Conservation (phyloP, 805 yeast species). For the Candida broadrunensis region DNA sequence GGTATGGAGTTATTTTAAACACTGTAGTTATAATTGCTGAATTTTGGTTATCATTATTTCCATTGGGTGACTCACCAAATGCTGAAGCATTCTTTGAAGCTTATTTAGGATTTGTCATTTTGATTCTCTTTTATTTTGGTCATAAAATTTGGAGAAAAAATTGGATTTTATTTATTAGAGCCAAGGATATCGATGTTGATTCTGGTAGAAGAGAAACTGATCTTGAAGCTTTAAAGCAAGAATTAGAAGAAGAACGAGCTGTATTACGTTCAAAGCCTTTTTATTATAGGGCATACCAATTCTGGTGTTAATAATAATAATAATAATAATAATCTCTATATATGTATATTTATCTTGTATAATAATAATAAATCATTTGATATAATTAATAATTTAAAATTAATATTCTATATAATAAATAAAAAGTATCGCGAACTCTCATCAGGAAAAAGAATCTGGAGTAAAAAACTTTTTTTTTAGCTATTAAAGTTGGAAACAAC, state of each 20-base stretch:
- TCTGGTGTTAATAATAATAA: slow-evolving; percentile 27
- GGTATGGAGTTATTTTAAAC: slow-evolving; percentile 28
- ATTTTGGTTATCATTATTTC: slow-evolving; percentile 42
- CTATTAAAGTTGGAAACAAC: neutral
- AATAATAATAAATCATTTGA: too few relatives aligned
- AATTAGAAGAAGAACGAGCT: slow-evolving; percentile 29
- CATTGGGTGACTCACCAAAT: slow-evolving; percentile 33
- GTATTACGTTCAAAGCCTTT: slow-evolving; percentile 31
- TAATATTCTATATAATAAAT: too few relatives aligned
- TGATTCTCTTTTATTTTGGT: slow-evolving; percentile 34
- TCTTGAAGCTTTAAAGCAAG: slow-evolving; percentile 35
- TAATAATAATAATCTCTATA: too few relatives aligned
- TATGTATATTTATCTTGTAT: too few relatives aligned
- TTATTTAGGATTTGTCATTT: slow-evolving; percentile 37
- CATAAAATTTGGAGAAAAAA: slow-evolving; percentile 39
- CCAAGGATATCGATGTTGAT: slow-evolving; percentile 37
- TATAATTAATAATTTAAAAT: too few relatives aligned
- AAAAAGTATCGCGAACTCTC: too few relatives aligned
- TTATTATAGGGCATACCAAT: slow-evolving; percentile 28
- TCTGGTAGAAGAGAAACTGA: slow-evolving; percentile 43
- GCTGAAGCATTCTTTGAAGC: slow-evolving; percentile 33
- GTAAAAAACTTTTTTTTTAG: neutral
- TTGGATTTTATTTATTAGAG: slow-evolving; percentile 34
- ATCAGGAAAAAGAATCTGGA: neutral
- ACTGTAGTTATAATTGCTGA: slow-evolving; percentile 38